A percentile compares a stretch with the other conserved stretches of the same genome.
Evolutionary conservation across 176 grass and related monocot genomes (phyloP).

Genomic region (Zoysia japonica): DNA sequence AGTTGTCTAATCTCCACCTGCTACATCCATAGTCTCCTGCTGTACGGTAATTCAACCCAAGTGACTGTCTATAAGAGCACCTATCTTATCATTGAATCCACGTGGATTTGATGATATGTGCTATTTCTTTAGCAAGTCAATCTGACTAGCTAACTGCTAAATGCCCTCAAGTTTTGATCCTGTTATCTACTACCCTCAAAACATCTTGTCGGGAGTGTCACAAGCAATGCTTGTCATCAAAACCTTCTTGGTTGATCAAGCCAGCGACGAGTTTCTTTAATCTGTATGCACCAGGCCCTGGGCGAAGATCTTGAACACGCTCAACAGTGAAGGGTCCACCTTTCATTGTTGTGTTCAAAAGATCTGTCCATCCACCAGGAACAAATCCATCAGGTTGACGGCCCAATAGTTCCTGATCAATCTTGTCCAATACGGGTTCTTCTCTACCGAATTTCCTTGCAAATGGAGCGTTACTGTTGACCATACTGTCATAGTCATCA

Average conservation of each 20-base stretch:
- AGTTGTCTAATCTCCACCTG: slow-evolving; percentile 65
- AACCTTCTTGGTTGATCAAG: slow-evolving; percentile 72
- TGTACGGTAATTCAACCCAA: slow-evolving; percentile 60
- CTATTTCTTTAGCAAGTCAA: slow-evolving; percentile 44
- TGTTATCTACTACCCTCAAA: slow-evolving; percentile 42
- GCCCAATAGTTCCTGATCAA: slow-evolving; percentile 74
- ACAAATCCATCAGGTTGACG: slow-evolving; percentile 60
- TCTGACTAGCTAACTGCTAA: slow-evolving; percentile 42
- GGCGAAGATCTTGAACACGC: slow-evolving; percentile 59
- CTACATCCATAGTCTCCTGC: slow-evolving; percentile 49
- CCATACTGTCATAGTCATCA: slow-evolving; percentile 63
- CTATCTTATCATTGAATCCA: slow-evolving; percentile 42
- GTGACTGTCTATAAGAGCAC: slow-evolving; percentile 45
- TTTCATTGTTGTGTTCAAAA: slow-evolving; percentile 56
- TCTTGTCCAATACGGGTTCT: slow-evolving; percentile 86
- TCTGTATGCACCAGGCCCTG: slow-evolving; percentile 62
- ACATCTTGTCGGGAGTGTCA: slow-evolving; percentile 48
- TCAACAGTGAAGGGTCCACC: slow-evolving; percentile 50
- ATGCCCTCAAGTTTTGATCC: slow-evolving; percentile 13
- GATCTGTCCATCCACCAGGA: slow-evolving; percentile 65
- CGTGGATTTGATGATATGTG: slow-evolving; percentile 20
- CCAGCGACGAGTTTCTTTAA: slow-evolving; percentile 73
- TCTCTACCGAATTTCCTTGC: slow-evolving; percentile 85
- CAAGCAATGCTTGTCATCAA: slow-evolving; percentile 79
- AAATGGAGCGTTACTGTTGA: slow-evolving; percentile 81